Evolutionary conservation across 2,329 filamentous ascomycete genomes (phyloP).

Genomic region (Paecilomyces variotii): DNA sequence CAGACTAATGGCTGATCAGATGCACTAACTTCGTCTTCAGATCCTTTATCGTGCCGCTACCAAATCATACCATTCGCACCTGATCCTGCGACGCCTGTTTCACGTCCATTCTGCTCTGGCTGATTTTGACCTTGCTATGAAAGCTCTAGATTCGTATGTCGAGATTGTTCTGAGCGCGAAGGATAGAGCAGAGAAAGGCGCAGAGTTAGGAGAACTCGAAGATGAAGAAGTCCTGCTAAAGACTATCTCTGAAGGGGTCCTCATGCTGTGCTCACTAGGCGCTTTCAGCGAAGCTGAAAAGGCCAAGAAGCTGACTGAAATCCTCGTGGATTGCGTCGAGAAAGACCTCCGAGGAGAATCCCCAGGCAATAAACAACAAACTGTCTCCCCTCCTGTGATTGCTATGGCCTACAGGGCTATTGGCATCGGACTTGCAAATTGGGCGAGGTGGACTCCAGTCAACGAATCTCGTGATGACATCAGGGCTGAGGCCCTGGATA

Average conservation of each 20-base stretch:
- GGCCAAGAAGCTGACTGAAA: conserved; percentile 60
- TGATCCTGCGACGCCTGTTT: conserved; percentile 79
- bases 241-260: conserved; percentile 72
- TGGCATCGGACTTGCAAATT: conserved; percentile 77
- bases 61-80: conserved; percentile 91
- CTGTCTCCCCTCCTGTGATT: conserved; percentile 53
- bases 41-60: conserved; percentile 83
- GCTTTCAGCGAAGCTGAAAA: conserved; percentile 67
- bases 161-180: conserved; percentile 81
- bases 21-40: conserved; percentile 30
- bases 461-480: conserved; percentile 62
- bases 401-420: conserved; percentile 74
- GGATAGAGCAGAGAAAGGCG: conserved; percentile 67
- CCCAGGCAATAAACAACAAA: conserved; percentile 9
- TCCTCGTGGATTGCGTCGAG: conserved; percentile 68
- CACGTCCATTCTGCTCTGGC: conserved; percentile 78
- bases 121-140: conserved; percentile 86
- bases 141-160: conserved; percentile 84
- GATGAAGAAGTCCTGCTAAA: conserved; percentile 67
- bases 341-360: conserved; percentile 41
- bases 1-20: neutral
- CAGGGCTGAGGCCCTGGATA: conserved; percentile 68
- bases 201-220: conserved; percentile 61
- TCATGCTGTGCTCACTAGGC: conserved; percentile 75
- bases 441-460: conserved; percentile 75